Conservation (phyloP, 1,139 yeast species). For the Hemisphaericaspora subhashii region DNA sequence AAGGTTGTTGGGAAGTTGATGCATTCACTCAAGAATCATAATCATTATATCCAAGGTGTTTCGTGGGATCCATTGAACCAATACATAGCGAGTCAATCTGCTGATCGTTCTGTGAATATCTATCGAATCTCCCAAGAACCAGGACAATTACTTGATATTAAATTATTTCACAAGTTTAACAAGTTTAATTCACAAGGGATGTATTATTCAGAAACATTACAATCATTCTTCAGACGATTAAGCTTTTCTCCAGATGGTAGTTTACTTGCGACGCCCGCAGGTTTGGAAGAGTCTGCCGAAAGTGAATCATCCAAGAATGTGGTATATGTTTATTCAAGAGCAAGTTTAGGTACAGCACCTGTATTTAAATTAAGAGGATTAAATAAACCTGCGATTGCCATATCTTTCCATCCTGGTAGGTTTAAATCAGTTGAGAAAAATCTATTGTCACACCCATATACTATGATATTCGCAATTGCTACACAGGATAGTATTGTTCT, state of each 20-base stretch:
- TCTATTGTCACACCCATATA: conserved; percentile 58
- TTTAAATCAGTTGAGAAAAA: conserved; percentile 38
- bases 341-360: conserved; percentile 67
- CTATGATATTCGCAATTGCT: conserved; percentile 89
- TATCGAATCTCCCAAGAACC: conserved; percentile 28
- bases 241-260: conserved; percentile 89
- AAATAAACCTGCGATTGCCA: conserved; percentile 80
- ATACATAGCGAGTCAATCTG: conserved; percentile 82
- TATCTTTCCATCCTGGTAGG: conserved; percentile 69
- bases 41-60: conserved; percentile 92
- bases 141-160: conserved; percentile 4
- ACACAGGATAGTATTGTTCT: conserved; percentile 84
- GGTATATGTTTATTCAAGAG: conserved; percentile 73
- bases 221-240: conserved; percentile 85
- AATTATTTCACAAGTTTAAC: conserved; percentile 17
- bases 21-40: conserved; percentile 67
- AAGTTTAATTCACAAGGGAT: conserved; percentile 31
- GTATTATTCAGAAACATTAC: conserved; percentile 83
- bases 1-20: conserved; percentile 59
- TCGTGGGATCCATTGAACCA: conserved; percentile 88
- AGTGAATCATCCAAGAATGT: conserved; percentile 50
- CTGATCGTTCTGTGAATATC: conserved; percentile 79
- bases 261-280: conserved; percentile 79
- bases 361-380: conserved; percentile 78
- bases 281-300: conserved; percentile 39